phyloP scores from a whole-genome alignment of 108 stramenopile genomes.

The Schizochytrium sp. region DNA sequence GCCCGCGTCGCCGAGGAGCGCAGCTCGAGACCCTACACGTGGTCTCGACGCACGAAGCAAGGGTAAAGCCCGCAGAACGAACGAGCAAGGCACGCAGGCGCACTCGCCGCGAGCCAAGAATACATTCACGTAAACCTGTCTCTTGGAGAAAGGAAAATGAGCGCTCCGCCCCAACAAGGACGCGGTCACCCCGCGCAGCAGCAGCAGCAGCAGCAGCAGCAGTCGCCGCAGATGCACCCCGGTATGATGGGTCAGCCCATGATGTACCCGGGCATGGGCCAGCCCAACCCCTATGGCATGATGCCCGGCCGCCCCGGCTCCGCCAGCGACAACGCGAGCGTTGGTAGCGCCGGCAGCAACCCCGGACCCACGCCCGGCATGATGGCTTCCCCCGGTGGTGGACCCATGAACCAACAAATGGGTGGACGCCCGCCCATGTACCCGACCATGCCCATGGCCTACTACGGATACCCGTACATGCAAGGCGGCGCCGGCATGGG shows the following conservation, averaged over 20 bases:
- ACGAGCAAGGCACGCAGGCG: too few relatives aligned
- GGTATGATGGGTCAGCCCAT: neutral
- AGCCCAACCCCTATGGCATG: neutral
- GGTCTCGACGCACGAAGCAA: too few relatives aligned
- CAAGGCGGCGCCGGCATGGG: neutral
- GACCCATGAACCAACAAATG: neutral
- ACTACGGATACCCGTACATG: neutral
- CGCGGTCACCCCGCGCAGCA: neutral
- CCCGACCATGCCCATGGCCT: neutral
- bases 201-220: neutral
- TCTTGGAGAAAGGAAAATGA: too few relatives aligned
- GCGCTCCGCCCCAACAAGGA: neutral
- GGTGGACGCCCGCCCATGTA: neutral
- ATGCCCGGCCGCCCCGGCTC: neutral
- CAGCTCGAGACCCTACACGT: too few relatives aligned
- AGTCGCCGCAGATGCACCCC: neutral
- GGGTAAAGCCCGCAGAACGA: too few relatives aligned
- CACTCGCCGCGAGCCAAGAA: too few relatives aligned
- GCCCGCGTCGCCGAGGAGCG: too few relatives aligned
- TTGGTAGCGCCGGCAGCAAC: neutral
- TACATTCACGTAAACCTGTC: too few relatives aligned
- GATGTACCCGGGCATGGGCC: neutral
- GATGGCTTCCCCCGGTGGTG: neutral
- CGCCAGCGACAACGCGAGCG: neutral
- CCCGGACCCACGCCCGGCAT: neutral